Conservation (phyloP, 129 eudicot species). For the Lactuca sativa region DNA sequence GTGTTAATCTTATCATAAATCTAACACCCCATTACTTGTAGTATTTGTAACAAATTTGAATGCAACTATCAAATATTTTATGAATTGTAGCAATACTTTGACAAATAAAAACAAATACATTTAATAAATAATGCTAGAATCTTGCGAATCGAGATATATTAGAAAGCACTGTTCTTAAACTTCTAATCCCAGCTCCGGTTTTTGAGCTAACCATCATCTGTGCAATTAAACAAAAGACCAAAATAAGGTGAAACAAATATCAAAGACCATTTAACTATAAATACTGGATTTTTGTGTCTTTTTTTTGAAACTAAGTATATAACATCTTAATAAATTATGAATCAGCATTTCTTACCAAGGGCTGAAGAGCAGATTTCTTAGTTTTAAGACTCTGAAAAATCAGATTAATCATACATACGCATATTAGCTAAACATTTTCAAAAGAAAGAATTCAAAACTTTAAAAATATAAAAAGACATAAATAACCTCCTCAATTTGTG, state of each 20-base stretch:
- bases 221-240: constrained; percentile 29
- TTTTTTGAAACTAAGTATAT: too few relatives aligned
- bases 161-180: constrained; percentile 75
- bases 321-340: too few relatives aligned
- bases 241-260: too few relatives aligned
- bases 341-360: constrained; percentile 47
- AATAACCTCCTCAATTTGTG: constrained; percentile 91
- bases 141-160: constrained; percentile 64
- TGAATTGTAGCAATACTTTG: background rate
- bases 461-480: background rate
- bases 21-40: constrained; percentile 13
- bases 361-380: constrained; percentile 84
- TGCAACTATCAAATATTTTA: constrained; percentile 13
- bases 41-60: background rate
- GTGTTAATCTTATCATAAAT: constrained; percentile 1
- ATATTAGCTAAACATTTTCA: constrained; percentile 2
- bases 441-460: background rate
- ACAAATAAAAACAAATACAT: constrained; percentile 3
- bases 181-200: constrained; percentile 86
- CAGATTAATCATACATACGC: constrained; percentile 1
- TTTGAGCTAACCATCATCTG: constrained; percentile 99
- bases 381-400: constrained; percentile 69
- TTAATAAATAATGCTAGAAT: constrained; percentile 34
- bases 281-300: too few relatives aligned
- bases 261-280: too few relatives aligned